These are phyloP conservation scores for Parathielavia appendiculata DNA, from an alignment of 495 filamentous ascomycete genomes.

Conservation along the genomic window DNA sequence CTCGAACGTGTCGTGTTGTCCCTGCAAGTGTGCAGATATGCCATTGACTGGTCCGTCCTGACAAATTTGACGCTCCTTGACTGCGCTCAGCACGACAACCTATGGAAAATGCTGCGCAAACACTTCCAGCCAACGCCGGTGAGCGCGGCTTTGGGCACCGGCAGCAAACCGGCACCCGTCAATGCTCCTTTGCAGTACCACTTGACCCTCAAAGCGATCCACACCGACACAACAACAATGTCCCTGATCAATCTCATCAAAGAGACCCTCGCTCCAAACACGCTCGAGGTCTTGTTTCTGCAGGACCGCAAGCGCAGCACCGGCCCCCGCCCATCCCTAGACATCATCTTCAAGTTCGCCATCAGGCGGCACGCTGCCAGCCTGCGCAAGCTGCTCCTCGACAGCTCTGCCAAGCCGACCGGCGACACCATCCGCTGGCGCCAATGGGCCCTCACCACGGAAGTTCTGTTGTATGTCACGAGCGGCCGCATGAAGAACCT, in stretches of 20 bases:
- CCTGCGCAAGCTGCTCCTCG: conserved; percentile 71
- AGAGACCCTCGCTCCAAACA: conserved; percentile 80
- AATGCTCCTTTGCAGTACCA: conserved; percentile 52
- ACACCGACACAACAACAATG: conserved; percentile 74
- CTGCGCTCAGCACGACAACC: conserved; percentile 69
- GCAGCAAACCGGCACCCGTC: conserved; percentile 1
- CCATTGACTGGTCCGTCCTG: conserved; percentile 74
- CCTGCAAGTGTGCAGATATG: conserved; percentile 59
- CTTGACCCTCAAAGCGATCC: conserved; percentile 71
- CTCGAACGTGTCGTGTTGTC: conserved; percentile 77
- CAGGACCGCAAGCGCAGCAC: conserved; percentile 60
- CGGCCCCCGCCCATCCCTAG: conserved; percentile 54
- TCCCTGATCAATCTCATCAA: conserved; percentile 78
- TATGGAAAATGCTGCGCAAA: conserved; percentile 75
- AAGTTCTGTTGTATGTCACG: conserved; percentile 71
- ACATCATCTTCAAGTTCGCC: conserved; percentile 68
- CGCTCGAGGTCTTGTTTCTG: conserved; percentile 76
- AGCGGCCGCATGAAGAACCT: conserved; percentile 76
- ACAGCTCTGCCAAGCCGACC: conserved; percentile 54
- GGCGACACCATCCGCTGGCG: conserved; percentile 49
- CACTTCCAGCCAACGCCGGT: conserved; percentile 58
- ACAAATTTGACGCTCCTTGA: conserved; percentile 77
- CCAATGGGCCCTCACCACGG: conserved; percentile 73
- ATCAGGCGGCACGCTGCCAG: conserved; percentile 68
- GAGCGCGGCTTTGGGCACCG: conserved; percentile 27